Base-by-base conservation (phyloP, 1,284 basidiomycete species). In the Apiotrichum siamense region DNA sequence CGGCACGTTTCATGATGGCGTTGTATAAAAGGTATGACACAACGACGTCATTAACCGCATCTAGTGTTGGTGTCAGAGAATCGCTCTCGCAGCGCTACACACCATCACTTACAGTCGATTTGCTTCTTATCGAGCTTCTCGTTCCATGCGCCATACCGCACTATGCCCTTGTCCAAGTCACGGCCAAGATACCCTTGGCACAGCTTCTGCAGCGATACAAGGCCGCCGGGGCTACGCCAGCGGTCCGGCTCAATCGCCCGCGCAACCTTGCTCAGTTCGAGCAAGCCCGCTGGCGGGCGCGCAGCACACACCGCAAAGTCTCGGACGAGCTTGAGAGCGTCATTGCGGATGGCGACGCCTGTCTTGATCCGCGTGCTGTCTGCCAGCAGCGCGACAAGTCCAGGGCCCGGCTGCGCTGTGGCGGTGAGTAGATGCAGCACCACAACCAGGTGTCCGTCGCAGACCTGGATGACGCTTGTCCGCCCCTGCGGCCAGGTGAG, bases 41-140 rank as follows among this genome's bases (percentile, higher is more conserved):
- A 41, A 65, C 72, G 5, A 74, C 74, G 55, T 76, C 75, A 58
- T 76, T 73, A 12, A 71, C 72, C 3, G 70, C 74, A 42, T 76
- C 75, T 76, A 7, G 1, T 75, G 72, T 75, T 12, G 1, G 1
- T 21, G 38, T 45, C 32, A 37, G 20, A 35, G 7, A 15, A 35
- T 7, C 13, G 13, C 24, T 9, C 12, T 4, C 13, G 26, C 7
- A 7, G 12, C 37, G 17, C 17, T n/a, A n/a, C n/a, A n/a, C 6
- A 11, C 17, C 12, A 1, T 21, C 25, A 69, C 74, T 55, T 42
- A 75, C 75, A 76, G 4, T 67, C 61, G 9, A 61, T 52, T 57
- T 75, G 72, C 40, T 62, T 55, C 4, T 44, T 21, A 9, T 51
- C 47, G 23, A 76, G 50, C 15, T 23, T 24, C 1, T 47, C 40